Conservation (phyloP, 1,284 basidiomycete genomes). For the Ustilago cynodontis region DNA sequence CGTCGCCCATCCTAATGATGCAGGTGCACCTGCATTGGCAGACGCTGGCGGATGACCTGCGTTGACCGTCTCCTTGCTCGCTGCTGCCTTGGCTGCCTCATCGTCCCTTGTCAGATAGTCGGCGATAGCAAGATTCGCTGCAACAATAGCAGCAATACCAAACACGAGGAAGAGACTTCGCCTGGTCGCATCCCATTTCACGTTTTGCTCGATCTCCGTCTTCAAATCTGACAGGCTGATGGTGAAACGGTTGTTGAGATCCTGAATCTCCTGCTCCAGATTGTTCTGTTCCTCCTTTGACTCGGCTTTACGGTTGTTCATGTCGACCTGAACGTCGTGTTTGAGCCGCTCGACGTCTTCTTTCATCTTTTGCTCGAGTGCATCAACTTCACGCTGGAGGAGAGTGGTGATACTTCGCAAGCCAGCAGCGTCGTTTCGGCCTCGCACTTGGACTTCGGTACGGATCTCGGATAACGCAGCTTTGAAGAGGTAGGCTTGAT, state of each 20-base stretch:
- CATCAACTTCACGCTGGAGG: constrained; percentile 88
- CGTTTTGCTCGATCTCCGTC: constrained; percentile 69
- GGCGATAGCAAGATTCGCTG: constrained; percentile 65
- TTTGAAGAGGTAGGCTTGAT: constrained; percentile 90
- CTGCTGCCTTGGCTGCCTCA: constrained; percentile 48
- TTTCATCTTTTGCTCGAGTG: constrained; percentile 89
- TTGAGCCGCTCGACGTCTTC: constrained; percentile 89
- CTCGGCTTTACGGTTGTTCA: constrained; percentile 93
- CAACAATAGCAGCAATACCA: constrained; percentile 67
- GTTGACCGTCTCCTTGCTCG: constrained; percentile 30
- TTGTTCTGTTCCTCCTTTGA: constrained; percentile 87
- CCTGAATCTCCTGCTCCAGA: constrained; percentile 90
- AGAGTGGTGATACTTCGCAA: constrained; percentile 81
- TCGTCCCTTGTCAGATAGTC: constrained; percentile 63
- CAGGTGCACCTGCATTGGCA: constrained; percentile 27
- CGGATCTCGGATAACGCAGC: constrained; percentile 92
- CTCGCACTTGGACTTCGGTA: constrained; percentile 85
- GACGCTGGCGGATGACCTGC: constrained; percentile 48
- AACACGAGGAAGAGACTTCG: constrained; percentile 67
- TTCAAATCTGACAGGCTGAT: constrained; percentile 68
- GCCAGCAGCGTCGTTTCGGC: constrained; percentile 85
- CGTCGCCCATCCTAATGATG: constrained; percentile 49
- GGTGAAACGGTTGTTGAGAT: constrained; percentile 70
- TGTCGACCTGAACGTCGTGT: constrained; percentile 96
- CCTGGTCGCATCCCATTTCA: constrained; percentile 69